Evolutionary conservation across 2,329 filamentous ascomycete genomes (phyloP), one percentile per base, ranked within the genome.

Genomic region (Xylaria sp.): DNA sequence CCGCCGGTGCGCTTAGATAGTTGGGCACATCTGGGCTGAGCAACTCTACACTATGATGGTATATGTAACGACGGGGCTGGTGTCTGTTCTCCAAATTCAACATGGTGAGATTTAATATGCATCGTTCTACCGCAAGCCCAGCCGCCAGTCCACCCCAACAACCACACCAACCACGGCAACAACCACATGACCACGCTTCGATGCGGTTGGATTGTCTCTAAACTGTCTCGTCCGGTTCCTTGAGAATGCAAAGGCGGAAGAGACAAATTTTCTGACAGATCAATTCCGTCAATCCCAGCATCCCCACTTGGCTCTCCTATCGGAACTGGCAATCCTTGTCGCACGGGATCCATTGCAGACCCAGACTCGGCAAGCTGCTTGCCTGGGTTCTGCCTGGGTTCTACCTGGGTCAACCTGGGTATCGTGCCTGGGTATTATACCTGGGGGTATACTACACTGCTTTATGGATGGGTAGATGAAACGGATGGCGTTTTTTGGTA

Each of bases 171-270:
- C 15, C 23, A n/a, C n/a, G 17, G 6, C 25, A 33, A 21, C 37
- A 40, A 49, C 51, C 63, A 65, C 57, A 65, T 65, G 63, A 65
- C 51, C 58, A 55, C 49, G 25, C 27, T n/a, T 53, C 23, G 41
- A 65, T 65, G 63, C 63, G 60, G 63, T 58, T 51, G 25, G 54
- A 52, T 19, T 58, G 60, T 55, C 60, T 65, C 46, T 51, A 21
- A 51, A 52, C 23, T 58, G 60, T 55, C 60, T 65, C 46, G 55
- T 52, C 31, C 53, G 38, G 46, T 53, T 51, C 44, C 37, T 13
- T 48, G 17, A 40, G 29, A 54, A 33, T 29, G 23, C 33, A 52
- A 47, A 51, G 29, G 46, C n/a, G 52, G 29, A 48, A 53, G 49
- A 35, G 33, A 25, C 19, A 33, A 37, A 54, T 21, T 43, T 46